A percentile compares a stretch with the other conserved stretches of the same genome.
Conservation (phyloP, 768 basidiomycete species). For the Astraeus odoratus region DNA sequence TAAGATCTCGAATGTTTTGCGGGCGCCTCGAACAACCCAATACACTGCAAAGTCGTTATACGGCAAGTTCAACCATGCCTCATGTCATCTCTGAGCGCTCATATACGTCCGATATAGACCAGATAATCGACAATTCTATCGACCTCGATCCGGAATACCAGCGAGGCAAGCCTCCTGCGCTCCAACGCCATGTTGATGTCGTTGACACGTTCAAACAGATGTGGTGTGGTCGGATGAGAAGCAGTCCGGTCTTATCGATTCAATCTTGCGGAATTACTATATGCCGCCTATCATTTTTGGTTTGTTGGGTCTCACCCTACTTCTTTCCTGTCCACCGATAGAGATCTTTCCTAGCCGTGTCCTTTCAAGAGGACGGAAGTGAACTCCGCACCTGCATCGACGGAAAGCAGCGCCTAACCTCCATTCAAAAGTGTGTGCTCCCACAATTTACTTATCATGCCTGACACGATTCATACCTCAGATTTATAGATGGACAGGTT, state of each 20-base stretch:
- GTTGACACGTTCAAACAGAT: slow-evolving; percentile 28
- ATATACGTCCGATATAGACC: slow-evolving; percentile 29
- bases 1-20: slow-evolving; percentile 26
- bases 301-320: slow-evolving; percentile 19
- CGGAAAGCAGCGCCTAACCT: slow-evolving; percentile 68
- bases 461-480: slow-evolving; percentile 14
- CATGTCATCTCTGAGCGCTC: not conserved
- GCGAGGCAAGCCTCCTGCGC: slow-evolving; percentile 35
- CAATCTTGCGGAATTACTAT: slow-evolving; percentile 55
- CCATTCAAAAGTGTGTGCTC: slow-evolving; percentile 44
- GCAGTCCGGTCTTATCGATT: slow-evolving; percentile 57
- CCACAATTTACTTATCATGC: not conserved
- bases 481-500: slow-evolving; percentile 52
- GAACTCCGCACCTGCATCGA: slow-evolving; percentile 55
- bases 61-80: slow-evolving; percentile 24
- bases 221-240: slow-evolving; percentile 61
- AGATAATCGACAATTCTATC: slow-evolving; percentile 39
- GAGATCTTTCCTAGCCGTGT: slow-evolving; percentile 29
- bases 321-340: slow-evolving; percentile 1
- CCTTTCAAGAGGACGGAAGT: slow-evolving; percentile 31
- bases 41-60: slow-evolving; percentile 40
- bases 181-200: not conserved
- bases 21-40: slow-evolving; percentile 32
- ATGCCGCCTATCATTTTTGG: slow-evolving; percentile 65
- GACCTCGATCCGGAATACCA: slow-evolving; percentile 64